Conservation (phyloP, 2,329 filamentous ascomycete genomes). For the Grosmannia serpens region DNA sequence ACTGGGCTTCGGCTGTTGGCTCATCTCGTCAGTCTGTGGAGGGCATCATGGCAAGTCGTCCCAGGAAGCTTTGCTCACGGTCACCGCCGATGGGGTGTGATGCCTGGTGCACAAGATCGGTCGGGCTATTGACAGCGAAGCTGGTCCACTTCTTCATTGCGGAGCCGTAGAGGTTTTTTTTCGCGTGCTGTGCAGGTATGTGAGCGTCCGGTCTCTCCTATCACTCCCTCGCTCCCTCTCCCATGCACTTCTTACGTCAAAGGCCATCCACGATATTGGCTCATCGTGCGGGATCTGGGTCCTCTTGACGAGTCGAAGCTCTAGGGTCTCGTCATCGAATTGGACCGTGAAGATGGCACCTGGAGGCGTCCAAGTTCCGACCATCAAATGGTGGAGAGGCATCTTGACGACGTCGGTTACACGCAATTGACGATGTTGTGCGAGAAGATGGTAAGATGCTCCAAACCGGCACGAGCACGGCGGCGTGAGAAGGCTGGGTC, state of each 20-base stretch:
- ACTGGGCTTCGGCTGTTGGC: conserved; percentile 50
- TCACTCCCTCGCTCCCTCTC: conserved; percentile 19
- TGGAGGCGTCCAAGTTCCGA: conserved; percentile 83
- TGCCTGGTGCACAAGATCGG: conserved; percentile 61
- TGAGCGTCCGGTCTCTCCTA: conserved; percentile 9
- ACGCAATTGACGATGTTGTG: not conserved
- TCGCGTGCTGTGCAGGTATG: conserved; percentile 47
- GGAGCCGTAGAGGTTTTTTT: conserved; percentile 77
- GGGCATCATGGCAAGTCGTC: not conserved
- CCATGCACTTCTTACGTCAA: conserved; percentile 49
- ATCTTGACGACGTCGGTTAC: conserved; percentile 33
- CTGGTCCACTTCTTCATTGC: conserved; percentile 92
- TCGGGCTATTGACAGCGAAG: conserved; percentile 64
- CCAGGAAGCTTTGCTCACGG: conserved; percentile 34
- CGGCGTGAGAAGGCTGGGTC: not conserved
- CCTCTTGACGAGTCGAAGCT: conserved; percentile 64
- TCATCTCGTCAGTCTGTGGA: not conserved
- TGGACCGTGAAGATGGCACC: conserved; percentile 83
- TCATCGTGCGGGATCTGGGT: conserved; percentile 73
- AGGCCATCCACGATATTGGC: conserved; percentile 89
- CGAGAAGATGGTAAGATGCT: not conserved
- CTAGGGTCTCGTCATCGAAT: conserved; percentile 73
- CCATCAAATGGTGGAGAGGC: conserved; percentile 78
- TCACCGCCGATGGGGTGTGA: conserved; percentile 69
- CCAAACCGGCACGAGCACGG: too few relatives aligned